Evolutionary conservation across 495 filamentous ascomycete species (phyloP), one percentile per base, ranked within the genome.

Genomic region (Clohesyomyces aquaticus): DNA sequence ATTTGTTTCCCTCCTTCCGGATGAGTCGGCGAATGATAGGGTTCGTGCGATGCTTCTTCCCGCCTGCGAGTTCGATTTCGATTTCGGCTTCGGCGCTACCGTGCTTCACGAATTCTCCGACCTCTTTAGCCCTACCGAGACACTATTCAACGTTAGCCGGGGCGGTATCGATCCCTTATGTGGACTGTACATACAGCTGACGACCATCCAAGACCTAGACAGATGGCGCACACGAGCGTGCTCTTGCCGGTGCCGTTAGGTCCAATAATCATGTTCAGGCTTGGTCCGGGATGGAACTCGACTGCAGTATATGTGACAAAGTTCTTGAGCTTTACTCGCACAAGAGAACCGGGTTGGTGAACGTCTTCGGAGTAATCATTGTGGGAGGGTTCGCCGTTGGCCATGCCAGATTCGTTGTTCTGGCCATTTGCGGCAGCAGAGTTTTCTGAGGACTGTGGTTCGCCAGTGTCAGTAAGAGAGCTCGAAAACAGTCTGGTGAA

Each of bases 181-280:
- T 18, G 1, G 27, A 19, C 2, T 26, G 55, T n/a, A 61, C 79
- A 71, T 78, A 88, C 66, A 81, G 74, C 81, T 27, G 94, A 86
- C 2, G 84, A 81, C 81, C 86, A 97, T 32, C 94, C 94, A 27
- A 99, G 77, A 6, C 94, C 94, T 12, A 99, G 76, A 76, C 95
- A 98, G 63, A 99, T 96, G 26, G 95, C 94, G 76, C 94, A 98
- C 27, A 99, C 94, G 28, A 99, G 83, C 0, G 95, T 96, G 79
- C 92, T 96, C 74, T 99, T 99, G 46, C 94, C 94, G 0, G 94
- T 97, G 46, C 94, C 94, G 72, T 99, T 99, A 9, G 94, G 94
- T 0, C 94, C 94, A 68, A 99, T 97, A 59, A 99, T 86, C 95
- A 99, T 98, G 72, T 99, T 99, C 69, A 99, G 73, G 68, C 89